Percentiles rank a stretch among this genome's conserved stretches.
Conservation (phyloP, 306 rosid genomes). For the Vicia sativa region DNA sequence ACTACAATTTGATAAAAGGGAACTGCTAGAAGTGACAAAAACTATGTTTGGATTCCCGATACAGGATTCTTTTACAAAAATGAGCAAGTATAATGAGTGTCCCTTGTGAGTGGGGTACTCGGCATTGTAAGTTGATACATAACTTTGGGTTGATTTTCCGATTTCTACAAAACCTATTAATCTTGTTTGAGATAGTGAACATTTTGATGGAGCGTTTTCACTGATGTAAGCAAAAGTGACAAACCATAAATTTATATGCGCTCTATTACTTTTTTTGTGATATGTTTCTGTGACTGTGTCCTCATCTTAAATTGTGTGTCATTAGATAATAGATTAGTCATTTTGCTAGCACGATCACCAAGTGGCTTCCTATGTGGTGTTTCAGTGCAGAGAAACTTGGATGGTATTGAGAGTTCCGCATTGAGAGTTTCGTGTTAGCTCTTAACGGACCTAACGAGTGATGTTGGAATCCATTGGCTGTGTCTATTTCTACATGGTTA, state of each 20-base stretch:
- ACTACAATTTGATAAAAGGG: background rate
- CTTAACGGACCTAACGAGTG: background rate
- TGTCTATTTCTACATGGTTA: conserved; percentile 6
- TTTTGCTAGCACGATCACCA: background rate
- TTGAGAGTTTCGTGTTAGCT: background rate
- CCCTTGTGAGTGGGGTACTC: background rate
- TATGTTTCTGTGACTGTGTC: background rate
- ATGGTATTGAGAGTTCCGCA: background rate
- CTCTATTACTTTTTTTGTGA: background rate
- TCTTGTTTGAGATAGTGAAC: background rate
- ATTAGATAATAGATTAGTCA: background rate
- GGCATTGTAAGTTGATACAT: background rate
- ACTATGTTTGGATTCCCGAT: too few species aligned
- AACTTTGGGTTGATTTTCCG: background rate
- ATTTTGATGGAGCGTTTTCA: background rate
- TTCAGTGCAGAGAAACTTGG: background rate
- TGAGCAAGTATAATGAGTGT: background rate
- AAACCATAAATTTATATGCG: background rate
- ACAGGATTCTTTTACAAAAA: too few species aligned
- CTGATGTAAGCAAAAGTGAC: background rate
- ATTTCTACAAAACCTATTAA: background rate
- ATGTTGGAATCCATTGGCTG: background rate
- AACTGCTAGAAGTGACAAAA: too few species aligned
- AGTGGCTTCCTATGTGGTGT: background rate
- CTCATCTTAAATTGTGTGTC: background rate